Evolutionary conservation across 768 basidiomycete species (phyloP).

Genomic region (Gelatoporia subvermispora): DNA sequence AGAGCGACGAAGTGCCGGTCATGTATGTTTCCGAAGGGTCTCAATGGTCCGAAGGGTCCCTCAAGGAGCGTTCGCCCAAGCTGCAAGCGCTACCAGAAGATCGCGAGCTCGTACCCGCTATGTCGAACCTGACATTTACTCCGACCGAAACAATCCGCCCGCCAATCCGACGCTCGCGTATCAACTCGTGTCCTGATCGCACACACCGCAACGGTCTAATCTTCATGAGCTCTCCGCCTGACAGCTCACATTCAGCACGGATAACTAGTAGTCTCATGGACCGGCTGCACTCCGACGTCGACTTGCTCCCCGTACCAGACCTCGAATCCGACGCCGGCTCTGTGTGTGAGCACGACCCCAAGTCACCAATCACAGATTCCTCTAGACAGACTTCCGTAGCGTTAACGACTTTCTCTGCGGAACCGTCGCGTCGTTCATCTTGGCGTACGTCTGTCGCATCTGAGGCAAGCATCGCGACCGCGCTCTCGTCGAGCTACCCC

Average conservation of each 20-base stretch:
- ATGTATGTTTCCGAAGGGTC: conserved; percentile 7
- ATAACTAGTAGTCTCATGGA: conserved; percentile 3
- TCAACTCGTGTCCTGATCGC: conserved; percentile 19
- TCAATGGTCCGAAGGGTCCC: conserved; percentile 5
- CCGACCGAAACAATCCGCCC: conserved; percentile 2
- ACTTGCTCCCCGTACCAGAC: conserved; percentile 1
- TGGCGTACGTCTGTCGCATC: conserved; percentile 20
- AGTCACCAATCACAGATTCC: conserved; percentile 9
- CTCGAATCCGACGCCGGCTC: neutral
- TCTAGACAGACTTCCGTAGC: conserved; percentile 17
- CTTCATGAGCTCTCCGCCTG: conserved; percentile 11
- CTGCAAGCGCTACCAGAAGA: conserved; percentile 52
- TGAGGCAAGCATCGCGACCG: conserved; percentile 9
- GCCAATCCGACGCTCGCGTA: conserved; percentile 18
- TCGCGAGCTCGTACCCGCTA: conserved; percentile 30
- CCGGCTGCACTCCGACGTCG: conserved; percentile 1
- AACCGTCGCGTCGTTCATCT: conserved; percentile 18
- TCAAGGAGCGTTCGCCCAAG: conserved; percentile 10
- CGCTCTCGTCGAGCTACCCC: conserved; percentile 9
- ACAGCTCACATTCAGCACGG: neutral
- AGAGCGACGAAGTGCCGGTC: neutral
- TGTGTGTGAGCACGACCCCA: conserved; percentile 2
- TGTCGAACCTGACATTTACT: conserved; percentile 4
- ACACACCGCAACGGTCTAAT: conserved; percentile 22
- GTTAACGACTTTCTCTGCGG: conserved; percentile 18